Evolutionary conservation across 2,329 filamentous ascomycete species (phyloP).

Genomic region (Phyllosticta citriasiana): DNA sequence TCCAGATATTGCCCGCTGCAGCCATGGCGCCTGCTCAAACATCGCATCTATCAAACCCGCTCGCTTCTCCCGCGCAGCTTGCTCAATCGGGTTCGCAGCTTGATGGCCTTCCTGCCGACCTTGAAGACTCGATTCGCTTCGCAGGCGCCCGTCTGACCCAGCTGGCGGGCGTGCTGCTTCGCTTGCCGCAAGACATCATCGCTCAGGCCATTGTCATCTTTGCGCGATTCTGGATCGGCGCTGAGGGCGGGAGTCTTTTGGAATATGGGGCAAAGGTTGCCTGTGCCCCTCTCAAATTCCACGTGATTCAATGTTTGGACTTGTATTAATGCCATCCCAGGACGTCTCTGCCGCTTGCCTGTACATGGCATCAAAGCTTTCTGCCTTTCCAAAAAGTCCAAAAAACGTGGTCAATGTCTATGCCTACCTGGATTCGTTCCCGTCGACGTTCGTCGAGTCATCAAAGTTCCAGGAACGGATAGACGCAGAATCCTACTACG

Average conservation of each 20-base stretch:
- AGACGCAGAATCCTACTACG: slow-evolving; percentile 38
- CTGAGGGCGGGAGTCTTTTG: slow-evolving; percentile 39
- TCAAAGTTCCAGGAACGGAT: slow-evolving; percentile 16
- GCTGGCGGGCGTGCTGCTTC: slow-evolving; percentile 68
- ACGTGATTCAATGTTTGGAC: slow-evolving; percentile 13
- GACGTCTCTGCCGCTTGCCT: slow-evolving; percentile 72
- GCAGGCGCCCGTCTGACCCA: slow-evolving; percentile 65
- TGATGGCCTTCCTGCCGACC: slow-evolving; percentile 52
- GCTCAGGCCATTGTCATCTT: slow-evolving; percentile 77
- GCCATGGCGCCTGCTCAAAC: slow-evolving; percentile 6
- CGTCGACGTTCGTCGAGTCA: slow-evolving; percentile 45
- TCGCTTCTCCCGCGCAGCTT: slow-evolving; percentile 64
- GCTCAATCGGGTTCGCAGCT: slow-evolving; percentile 44
- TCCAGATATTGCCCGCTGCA: neutral
- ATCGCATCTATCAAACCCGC: slow-evolving; percentile 45
- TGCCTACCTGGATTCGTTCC: slow-evolving; percentile 61
- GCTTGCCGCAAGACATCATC: slow-evolving; percentile 75
- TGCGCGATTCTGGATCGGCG: slow-evolving; percentile 66
- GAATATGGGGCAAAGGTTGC: slow-evolving; percentile 48
- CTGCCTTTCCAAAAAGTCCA: slow-evolving; percentile 63
- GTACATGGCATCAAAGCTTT: slow-evolving; percentile 76
- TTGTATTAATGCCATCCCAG: slow-evolving; percentile 35
- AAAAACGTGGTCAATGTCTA: slow-evolving; percentile 80
- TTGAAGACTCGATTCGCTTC: slow-evolving; percentile 64
- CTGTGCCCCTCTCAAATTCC: slow-evolving; percentile 20